Base-by-base conservation (phyloP, 2,329 filamentous ascomycete genomes). In the Ophiostoma montium region DNA sequence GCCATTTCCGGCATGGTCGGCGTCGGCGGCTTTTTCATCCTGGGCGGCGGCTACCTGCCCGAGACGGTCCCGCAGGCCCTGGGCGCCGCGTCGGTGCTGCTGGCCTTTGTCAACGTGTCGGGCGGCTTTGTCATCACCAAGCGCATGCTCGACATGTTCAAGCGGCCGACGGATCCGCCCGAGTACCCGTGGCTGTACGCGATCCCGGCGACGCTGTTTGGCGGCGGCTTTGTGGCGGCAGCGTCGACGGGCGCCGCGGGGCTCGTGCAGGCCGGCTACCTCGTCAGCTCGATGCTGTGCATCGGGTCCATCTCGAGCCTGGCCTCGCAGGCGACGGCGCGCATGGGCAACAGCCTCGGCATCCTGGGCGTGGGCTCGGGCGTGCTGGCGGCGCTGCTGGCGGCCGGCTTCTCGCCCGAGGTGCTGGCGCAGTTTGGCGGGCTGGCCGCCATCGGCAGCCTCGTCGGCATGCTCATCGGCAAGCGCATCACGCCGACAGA, bases 111-210 rank as follows among this genome's bases (percentile, higher is more conserved):
- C 54, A 94, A 94, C 56, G 80, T 95, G 3, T 82, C 84, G 0
- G 88, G 88, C 51, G 88, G 88, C 0, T 95, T 95, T 53, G 84
- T 94, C 39, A 86, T 95, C 52, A 94, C 87, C 3, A 94, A 94
- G 67, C 76, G 88, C 54, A 95, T 95, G 88, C 70, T 95, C 39
- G 87, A 94, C 62, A 90, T 90, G 85, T 90, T 90, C 62, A 84
- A 84, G 61, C 76, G 84, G 71, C 82, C 86, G 23, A 92, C 86
- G 5, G 88, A 94, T 57, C 88, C 87, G 31, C 80, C 84, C 0
- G 88, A 95, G 62, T 94, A 90, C 56, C 84, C 85, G 0, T 94
- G 85, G 84, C 68, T 94, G 1, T 94, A 92, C 59, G 84, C 80
- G 1, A 69, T 94, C 50, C 87, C 87, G 0, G 87, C 78, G 15